Evolutionary conservation across 352 stramenopile species (phyloP).

Genomic region (Phytophthora sp.): DNA sequence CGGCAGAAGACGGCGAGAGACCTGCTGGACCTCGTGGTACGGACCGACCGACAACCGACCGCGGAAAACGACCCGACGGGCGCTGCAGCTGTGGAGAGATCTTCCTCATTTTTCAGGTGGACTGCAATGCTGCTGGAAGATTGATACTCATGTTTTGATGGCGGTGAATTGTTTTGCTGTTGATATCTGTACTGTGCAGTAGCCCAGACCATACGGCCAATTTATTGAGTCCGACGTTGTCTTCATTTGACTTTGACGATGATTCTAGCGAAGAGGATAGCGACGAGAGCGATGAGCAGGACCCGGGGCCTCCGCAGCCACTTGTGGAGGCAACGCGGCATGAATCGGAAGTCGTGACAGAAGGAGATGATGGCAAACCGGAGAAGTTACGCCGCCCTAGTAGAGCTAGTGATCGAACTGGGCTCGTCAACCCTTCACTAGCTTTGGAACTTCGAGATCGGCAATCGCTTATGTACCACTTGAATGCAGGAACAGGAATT

Average conservation of each 20-base stretch:
- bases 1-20: slow-evolving; percentile 69
- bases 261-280: slow-evolving; percentile 53
- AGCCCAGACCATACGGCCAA: slow-evolving; percentile 59
- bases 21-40: slow-evolving; percentile 68
- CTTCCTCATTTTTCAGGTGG: slow-evolving; percentile 57
- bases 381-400: background rate
- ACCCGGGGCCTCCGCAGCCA: background rate
- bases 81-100: slow-evolving; percentile 22
- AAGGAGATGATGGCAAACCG: slow-evolving; percentile 13
- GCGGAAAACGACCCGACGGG: slow-evolving; percentile 4
- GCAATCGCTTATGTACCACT: slow-evolving; percentile 38
- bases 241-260: slow-evolving; percentile 89
- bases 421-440: slow-evolving; percentile 17
- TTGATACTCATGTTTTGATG: background rate
- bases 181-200: slow-evolving; percentile 8
- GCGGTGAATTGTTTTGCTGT: background rate
- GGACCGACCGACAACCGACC: slow-evolving; percentile 36
- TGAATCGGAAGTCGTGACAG: slow-evolving; percentile 18
- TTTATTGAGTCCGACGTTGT: slow-evolving; percentile 82
- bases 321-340: slow-evolving; percentile 20
- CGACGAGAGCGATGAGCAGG: slow-evolving; percentile 10
- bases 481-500: slow-evolving; percentile 14
- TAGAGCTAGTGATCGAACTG: background rate
- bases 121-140: background rate
- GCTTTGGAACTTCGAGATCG: slow-evolving; percentile 36